Base-by-base conservation (phyloP, 2,329 filamentous ascomycete species). In the Ophiostoma novo-ulmi region DNA sequence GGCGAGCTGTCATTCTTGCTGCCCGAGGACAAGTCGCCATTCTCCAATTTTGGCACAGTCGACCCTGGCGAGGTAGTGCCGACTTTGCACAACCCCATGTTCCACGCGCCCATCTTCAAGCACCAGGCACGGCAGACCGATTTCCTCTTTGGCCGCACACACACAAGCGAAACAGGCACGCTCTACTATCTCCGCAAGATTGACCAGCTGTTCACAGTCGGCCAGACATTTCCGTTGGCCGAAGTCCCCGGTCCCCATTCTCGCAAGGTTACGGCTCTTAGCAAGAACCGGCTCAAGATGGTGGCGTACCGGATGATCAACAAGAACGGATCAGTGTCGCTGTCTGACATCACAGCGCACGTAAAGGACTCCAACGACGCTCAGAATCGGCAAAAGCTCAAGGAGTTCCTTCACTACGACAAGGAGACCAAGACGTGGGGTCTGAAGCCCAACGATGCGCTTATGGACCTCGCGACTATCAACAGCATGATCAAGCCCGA, bases 231-330 rank as follows among this genome's bases (percentile, higher is more conserved):
- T 77, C 95, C 95, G 0, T 93, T 92, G 0, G 88, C 94, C 39
- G 94, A 98, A 76, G 91, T 99, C 5, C 95, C 95, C 3, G 94
- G 94, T 0, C 94, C 94, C 2, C 94, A 98, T 78, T 96, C 93
- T 52, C 87, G 95, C 73, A 97, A 95, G 79, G 94, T 98, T 39
- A 99, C 95, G 0, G 97, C 96, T 71, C 93, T 94, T n/a, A 90
- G 92, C 48, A 99, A 99, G 83, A 97, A 95, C 79, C 89, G 95
- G 48, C 89, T 99, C 80, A 97, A 95, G 82, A 97, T 97, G 90
- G 89, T 99, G 55, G 91, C 93, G 0, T 97, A 93, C 79, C 91
- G 95, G 68, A 89, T 97, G 78, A 92, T 97, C 76, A 87, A 89
- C 73, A 91, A 92, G 76, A 93, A 90, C 75, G 83, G 87, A 22